Percentiles rank a stretch among this genome's conserved stretches.
These are phyloP conservation scores for Verticillium nonalfalfae DNA, from an alignment of 2,329 filamentous ascomycete species.

Conservation along the genomic window DNA sequence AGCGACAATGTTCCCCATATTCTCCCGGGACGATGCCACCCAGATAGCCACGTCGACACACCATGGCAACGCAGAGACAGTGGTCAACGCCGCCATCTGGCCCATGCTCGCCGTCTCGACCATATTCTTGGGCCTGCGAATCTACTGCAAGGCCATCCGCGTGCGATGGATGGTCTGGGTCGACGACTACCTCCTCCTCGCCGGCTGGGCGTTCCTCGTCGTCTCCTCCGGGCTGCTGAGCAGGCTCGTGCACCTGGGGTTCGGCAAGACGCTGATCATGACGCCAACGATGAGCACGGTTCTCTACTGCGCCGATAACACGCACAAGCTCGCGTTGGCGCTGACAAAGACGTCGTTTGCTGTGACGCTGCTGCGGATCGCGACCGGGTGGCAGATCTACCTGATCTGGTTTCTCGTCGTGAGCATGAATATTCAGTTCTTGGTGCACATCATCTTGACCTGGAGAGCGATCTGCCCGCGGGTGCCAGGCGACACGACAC, in stretches of 20 bases:
- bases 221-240: slow-evolving; percentile 3
- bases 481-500: background rate
- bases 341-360: slow-evolving; percentile 5
- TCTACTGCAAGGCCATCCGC: slow-evolving; percentile 15
- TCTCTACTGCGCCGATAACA: slow-evolving; percentile 3
- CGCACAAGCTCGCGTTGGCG: slow-evolving; percentile 17
- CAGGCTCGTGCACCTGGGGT: slow-evolving; percentile 6
- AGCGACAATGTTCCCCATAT: background rate
- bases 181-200: slow-evolving; percentile 22
- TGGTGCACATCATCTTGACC: slow-evolving; percentile 15
- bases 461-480: slow-evolving; percentile 9
- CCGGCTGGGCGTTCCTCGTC: slow-evolving; percentile 15
- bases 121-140: background rate
- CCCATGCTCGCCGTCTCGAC: background rate
- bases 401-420: slow-evolving; percentile 25
- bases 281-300: slow-evolving; percentile 1
- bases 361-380: slow-evolving; percentile 14
- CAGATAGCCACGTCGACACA: background rate
- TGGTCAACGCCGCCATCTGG: background rate
- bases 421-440: slow-evolving; percentile 22
- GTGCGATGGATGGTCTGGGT: slow-evolving; percentile 2
- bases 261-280: slow-evolving; percentile 4
- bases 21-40: background rate
- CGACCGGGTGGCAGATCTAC: slow-evolving; percentile 8
- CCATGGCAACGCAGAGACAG: background rate